Evolutionary conservation across 2,329 filamentous ascomycete genomes (phyloP).

Genomic region (Aureobasidium vineae): DNA sequence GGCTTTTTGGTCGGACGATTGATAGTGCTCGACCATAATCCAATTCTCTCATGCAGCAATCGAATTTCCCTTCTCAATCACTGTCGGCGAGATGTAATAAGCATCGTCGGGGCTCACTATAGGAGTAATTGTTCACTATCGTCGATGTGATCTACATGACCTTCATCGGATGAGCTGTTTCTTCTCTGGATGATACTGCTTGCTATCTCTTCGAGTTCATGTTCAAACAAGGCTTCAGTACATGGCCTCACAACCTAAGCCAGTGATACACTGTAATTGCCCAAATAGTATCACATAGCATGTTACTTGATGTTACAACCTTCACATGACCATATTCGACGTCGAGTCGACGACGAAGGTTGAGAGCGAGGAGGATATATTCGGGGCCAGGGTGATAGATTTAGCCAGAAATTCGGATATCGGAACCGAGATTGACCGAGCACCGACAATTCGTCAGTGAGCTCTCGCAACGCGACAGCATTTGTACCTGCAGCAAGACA

Average conservation of each 20-base stretch:
- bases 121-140: not conserved
- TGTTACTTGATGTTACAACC: not conserved
- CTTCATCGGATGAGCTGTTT: not conserved
- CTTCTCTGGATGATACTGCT: not conserved
- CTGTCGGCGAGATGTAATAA: not conserved
- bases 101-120: not conserved
- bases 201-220: not conserved
- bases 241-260: not conserved
- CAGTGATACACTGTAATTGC: not conserved
- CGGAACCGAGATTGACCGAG: not conserved
- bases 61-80: not conserved
- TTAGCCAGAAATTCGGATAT: not conserved
- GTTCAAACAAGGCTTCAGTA: not conserved
- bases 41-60: no score
- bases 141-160: not conserved
- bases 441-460: slow-evolving; percentile 1
- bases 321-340: not conserved
- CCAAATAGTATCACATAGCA: not conserved
- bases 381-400: not conserved
- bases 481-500: not conserved
- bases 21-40: not conserved
- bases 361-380: not conserved
- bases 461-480: slow-evolving; percentile 15
- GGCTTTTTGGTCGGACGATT: not conserved
- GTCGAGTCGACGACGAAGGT: not conserved